phyloP scores from a whole-genome alignment of 495 filamentous ascomycete species.

The Neurospora africana region DNA sequence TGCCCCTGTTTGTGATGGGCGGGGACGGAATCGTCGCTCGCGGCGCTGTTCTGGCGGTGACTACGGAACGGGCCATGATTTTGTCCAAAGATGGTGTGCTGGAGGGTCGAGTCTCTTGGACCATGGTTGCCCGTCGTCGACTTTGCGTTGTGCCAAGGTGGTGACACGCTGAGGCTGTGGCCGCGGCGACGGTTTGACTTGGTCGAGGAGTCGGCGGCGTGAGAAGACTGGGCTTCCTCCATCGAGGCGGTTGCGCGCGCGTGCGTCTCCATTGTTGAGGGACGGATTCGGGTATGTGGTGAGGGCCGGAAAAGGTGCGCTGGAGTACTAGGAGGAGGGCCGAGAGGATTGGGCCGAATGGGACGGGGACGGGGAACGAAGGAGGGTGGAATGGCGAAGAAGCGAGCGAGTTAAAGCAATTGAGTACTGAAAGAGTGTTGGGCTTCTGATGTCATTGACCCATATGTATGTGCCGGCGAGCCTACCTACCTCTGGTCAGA shows the following conservation, averaged over 20 bases:
- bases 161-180: neutral
- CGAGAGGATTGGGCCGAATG: neutral
- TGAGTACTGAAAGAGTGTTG: neutral
- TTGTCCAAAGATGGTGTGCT: neutral
- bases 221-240: neutral
- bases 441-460: neutral
- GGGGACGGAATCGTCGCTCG: conserved; percentile 6
- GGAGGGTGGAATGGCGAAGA: neutral
- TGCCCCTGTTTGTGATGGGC: conserved; percentile 9
- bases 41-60: neutral
- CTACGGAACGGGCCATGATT: neutral
- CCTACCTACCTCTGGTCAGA: neutral
- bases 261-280: neutral
- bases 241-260: neutral
- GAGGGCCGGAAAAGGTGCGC: neutral
- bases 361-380: neutral
- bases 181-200: neutral
- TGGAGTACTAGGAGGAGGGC: neutral
- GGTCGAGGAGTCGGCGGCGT: neutral
- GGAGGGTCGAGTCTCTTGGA: neutral
- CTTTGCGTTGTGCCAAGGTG: neutral
- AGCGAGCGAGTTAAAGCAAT: neutral
- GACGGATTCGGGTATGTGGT: neutral
- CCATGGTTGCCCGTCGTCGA: neutral
- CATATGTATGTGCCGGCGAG: neutral